Percentiles rank a stretch among this genome's conserved stretches.
Conservation (phyloP, 805 yeast genomes). For the Zygosaccharomyces lentus region DNA sequence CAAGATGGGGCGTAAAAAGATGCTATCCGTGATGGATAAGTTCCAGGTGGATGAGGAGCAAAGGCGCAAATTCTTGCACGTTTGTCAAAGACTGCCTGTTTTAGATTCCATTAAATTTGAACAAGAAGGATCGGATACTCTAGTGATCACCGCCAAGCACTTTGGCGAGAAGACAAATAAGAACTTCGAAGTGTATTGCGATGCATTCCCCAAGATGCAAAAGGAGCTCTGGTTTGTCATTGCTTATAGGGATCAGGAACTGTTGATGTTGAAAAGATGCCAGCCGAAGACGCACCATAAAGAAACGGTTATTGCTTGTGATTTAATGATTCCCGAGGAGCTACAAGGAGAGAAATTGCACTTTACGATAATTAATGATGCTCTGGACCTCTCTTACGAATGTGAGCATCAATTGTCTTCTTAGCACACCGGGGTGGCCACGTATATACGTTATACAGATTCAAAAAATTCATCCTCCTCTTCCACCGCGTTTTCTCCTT, state of each 20-base stretch:
- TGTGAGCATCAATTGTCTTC: constrained; percentile 19
- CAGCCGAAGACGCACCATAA: constrained; percentile 46
- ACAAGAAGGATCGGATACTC: constrained; percentile 39
- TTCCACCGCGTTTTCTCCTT: constrained; percentile 29
- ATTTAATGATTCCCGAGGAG: constrained; percentile 47
- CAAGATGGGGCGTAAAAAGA: constrained; percentile 34
- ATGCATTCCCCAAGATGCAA: constrained; percentile 84
- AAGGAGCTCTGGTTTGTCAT: constrained; percentile 91
- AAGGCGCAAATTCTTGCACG: constrained; percentile 46
- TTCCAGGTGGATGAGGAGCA: constrained; percentile 40
- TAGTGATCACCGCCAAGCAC: constrained; percentile 51
- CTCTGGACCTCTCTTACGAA: constrained; percentile 51
- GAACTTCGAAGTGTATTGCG: constrained; percentile 68
- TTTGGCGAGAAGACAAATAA: constrained; percentile 42
- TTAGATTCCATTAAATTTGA: constrained; percentile 41
- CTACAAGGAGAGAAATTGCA: constrained; percentile 44
- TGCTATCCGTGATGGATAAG: constrained; percentile 15
- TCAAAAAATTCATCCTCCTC: constrained; percentile 47
- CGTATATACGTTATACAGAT: constrained; percentile 6
- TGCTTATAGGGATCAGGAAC: constrained; percentile 47
- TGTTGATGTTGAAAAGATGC: constrained; percentile 68
- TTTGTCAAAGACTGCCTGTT: constrained; percentile 59
- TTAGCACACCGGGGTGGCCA: not conserved
- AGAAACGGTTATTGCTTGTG: constrained; percentile 36
- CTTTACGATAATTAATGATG: constrained; percentile 60